Evolutionary conservation across 495 filamentous ascomycete species (phyloP).

Genomic region (Aspergillus mulundensis): DNA sequence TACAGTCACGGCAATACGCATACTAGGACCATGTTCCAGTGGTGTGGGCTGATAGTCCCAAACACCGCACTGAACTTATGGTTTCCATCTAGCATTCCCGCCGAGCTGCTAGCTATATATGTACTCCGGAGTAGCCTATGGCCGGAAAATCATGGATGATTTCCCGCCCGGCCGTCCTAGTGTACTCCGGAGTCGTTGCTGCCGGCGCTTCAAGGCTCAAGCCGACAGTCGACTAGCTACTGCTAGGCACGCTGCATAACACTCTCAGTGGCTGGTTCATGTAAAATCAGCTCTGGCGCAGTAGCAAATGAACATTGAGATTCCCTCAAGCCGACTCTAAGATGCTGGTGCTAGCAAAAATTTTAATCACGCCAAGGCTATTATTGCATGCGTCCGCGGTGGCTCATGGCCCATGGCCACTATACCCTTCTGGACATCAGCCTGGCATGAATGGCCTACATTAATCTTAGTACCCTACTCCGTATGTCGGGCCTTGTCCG

Average conservation of each 20-base stretch:
- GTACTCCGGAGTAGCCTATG: neutral
- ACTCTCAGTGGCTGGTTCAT: conserved; percentile 3
- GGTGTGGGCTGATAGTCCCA: no score
- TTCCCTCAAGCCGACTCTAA: neutral
- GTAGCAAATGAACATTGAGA: neutral
- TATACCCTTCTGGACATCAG: no score
- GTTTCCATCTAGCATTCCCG: no score
- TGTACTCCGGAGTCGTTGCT: no score
- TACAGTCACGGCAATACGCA: neutral
- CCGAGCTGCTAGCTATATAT: no score
- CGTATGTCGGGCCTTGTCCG: neutral
- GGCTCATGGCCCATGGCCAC: no score
- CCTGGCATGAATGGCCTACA: conserved; percentile 1
- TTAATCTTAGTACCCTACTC: no score
- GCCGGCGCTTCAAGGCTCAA: neutral
- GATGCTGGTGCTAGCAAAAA: neutral
- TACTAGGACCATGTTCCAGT: neutral
- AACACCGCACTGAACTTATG: no score
- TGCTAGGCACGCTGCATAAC: no score
- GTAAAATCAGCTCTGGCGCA: neutral
- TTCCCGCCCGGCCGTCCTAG: no score
- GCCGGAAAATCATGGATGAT: no score
- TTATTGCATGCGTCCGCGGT: conserved; percentile 7
- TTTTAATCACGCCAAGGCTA: conserved; percentile 2
- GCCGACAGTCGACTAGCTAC: neutral